phyloP scores from a whole-genome alignment of 306 rosid genomes.

The Pyrus betulifolia region DNA sequence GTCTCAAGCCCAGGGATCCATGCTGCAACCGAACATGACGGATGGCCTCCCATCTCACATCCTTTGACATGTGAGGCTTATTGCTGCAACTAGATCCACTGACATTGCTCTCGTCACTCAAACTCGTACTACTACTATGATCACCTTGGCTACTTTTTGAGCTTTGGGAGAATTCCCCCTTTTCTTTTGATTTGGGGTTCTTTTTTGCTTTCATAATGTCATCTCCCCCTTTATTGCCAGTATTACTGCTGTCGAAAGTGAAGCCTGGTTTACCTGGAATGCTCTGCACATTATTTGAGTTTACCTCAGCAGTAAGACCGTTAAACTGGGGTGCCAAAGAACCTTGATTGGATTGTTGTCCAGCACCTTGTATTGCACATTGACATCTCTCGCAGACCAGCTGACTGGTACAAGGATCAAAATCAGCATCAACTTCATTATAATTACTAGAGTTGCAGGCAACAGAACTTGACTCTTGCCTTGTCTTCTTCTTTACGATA shows the following conservation, averaged over 20 bases:
- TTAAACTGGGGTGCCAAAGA: slow-evolving; percentile 16
- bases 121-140: slow-evolving; percentile 87
- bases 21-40: slow-evolving; percentile 55
- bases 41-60: slow-evolving; percentile 87
- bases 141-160: slow-evolving; percentile 94
- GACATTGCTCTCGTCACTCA: slow-evolving; percentile 81
- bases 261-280: slow-evolving; percentile 33
- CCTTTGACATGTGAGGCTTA: slow-evolving; percentile 99
- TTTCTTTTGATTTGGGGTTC: slow-evolving; percentile 49
- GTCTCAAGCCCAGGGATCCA: slow-evolving; percentile 64
- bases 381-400: slow-evolving; percentile 82
- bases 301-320: slow-evolving; percentile 30
- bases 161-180: slow-evolving; percentile 86
- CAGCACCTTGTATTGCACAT: slow-evolving; percentile 42
- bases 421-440: slow-evolving; percentile 34
- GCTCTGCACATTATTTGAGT: slow-evolving; percentile 26
- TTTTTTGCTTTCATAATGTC: slow-evolving; percentile 34
- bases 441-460: slow-evolving; percentile 28
- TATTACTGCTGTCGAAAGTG: slow-evolving; percentile 24
- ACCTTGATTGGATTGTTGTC: slow-evolving; percentile 36
- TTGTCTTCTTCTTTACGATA: slow-evolving; percentile 56
- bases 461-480: slow-evolving; percentile 45
- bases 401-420: slow-evolving; percentile 36
- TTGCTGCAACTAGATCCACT: slow-evolving; percentile 81
- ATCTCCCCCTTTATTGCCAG: slow-evolving; percentile 31